phyloP scores from a whole-genome alignment of 2,329 filamentous ascomycete genomes.

The Pseudopyrenochaeta lycopersici region DNA sequence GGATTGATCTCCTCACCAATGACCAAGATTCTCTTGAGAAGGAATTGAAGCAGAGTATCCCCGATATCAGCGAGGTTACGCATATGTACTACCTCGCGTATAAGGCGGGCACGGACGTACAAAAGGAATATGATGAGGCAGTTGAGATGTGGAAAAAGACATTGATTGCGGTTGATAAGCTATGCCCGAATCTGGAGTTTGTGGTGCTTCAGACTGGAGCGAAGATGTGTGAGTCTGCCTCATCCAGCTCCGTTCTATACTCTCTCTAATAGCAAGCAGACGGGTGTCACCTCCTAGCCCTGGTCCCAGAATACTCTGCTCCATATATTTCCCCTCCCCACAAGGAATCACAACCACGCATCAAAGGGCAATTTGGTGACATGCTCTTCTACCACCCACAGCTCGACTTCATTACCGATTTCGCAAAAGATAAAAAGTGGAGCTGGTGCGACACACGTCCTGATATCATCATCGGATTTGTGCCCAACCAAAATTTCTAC shows the following conservation, averaged over 20 bases:
- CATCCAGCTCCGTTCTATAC: constrained; percentile 25
- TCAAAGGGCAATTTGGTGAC: constrained; percentile 41
- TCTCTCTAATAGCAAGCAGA: constrained; percentile 24
- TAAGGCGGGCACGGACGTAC: constrained; percentile 52
- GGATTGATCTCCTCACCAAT: constrained; percentile 53
- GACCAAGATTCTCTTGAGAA: constrained; percentile 51
- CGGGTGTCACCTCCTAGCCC: constrained; percentile 54
- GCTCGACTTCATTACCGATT: constrained; percentile 49
- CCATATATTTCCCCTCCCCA: constrained; percentile 12
- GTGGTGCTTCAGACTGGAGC: constrained; percentile 40
- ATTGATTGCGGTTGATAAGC: constrained; percentile 40
- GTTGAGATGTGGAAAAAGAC: constrained; percentile 53
- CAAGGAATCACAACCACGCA: constrained; percentile 16
- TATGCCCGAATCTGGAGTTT: constrained; percentile 34
- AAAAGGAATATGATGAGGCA: constrained; percentile 52
- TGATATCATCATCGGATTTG: constrained; percentile 54
- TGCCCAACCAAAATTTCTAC: constrained; percentile 53
- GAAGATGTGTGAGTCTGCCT: constrained; percentile 44
- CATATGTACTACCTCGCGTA: constrained; percentile 58
- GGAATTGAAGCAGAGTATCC: constrained; percentile 43
- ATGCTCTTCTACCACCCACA: constrained; percentile 55
- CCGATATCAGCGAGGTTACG: constrained; percentile 50
- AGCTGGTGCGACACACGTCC: constrained; percentile 52
- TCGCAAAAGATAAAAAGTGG: constrained; percentile 48
- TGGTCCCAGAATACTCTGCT: constrained; percentile 18